Base-by-base conservation (phyloP, 495 filamentous ascomycete genomes). In the Chlorociboria aeruginascens region DNA sequence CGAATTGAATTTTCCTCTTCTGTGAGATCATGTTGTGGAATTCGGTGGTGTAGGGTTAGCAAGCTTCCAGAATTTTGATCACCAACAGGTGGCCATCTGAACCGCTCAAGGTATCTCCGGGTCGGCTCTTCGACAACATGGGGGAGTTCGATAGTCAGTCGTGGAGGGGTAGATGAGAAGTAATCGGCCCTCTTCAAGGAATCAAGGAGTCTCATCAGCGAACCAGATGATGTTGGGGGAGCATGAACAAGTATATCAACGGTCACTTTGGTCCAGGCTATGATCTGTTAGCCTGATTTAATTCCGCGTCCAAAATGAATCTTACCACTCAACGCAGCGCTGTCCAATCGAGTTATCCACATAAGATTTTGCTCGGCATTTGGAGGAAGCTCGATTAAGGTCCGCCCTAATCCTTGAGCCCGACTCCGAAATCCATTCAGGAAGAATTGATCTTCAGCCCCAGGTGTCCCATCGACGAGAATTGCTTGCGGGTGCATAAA, bases 121-220 rank as follows among this genome's bases (percentile, higher is more conserved):
- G 81, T 78, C 6, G 74, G 70, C 33, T 60, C 53, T 48, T 90
- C 85, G 7, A 86, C 66, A 31, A 72, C 63, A 45, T 73, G 64
- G 6, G 87, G 83, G 17, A 95, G 75, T 55, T 95, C 88, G 46
- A 95, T 77, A 10, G 85, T 89, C 14, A 95, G 61, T 58, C 79
- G 74, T 1, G 88, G 87, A 11, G 67, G 62, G 7, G 68, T 58
- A 9, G 75, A 69, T 3, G 78, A 77, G 47, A 79, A 74, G 59
- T 84, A 89, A 51, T 94, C 86, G 1, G 86, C 85, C 7, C 67
- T 67, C 53, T 77, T 66, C 13, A 95, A 67, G 14, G 86, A 89
- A 45, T 73, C 73, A 1, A 95, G 68, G 16, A 93, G 69, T 40
- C 84, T 72, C 20, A 85, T 76, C 13, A 95, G 52, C 40, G 81